A percentile compares a stretch with the other conserved stretches of the same genome.
phyloP scores from a whole-genome alignment of 257 asterid species.

The Forsythia viridissima region DNA sequence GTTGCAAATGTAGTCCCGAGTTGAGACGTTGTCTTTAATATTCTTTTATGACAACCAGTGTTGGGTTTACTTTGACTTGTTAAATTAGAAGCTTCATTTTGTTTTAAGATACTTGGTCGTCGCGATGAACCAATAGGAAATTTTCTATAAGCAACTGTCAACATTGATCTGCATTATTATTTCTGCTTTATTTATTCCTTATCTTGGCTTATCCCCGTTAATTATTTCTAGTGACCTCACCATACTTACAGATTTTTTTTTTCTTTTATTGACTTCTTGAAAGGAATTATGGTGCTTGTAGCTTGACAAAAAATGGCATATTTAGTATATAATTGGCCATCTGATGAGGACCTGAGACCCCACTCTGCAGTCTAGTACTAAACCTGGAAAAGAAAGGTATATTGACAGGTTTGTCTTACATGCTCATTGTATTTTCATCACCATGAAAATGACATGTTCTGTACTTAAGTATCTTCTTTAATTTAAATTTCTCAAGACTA shows the following conservation, averaged over 20 bases:
- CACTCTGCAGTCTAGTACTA: neutral
- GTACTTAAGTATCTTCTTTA: neutral
- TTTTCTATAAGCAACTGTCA: slow-evolving; percentile 6
- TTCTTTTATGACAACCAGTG: neutral
- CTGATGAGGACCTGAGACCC: neutral
- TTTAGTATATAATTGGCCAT: neutral
- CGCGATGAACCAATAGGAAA: neutral
- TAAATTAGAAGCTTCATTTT: slow-evolving; percentile 23
- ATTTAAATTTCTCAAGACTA: no score
- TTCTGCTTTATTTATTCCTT: neutral
- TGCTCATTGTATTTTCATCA: neutral
- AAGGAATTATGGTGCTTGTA: neutral
- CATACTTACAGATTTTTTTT: neutral
- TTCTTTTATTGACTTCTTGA: slow-evolving; percentile 4
- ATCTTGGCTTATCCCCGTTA: neutral
- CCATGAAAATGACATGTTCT: neutral
- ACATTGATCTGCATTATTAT: neutral
- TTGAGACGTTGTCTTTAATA: slow-evolving; percentile 23
- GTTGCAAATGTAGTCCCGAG: slow-evolving; percentile 22
- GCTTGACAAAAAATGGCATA: neutral
- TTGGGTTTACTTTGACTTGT: slow-evolving; percentile 20
- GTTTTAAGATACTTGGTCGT: neutral
- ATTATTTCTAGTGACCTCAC: neutral
- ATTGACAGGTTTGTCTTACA: neutral
- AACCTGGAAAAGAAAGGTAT: neutral